phyloP scores from a whole-genome alignment of 345 rosid genomes.

The Eucalyptus brandiana region DNA sequence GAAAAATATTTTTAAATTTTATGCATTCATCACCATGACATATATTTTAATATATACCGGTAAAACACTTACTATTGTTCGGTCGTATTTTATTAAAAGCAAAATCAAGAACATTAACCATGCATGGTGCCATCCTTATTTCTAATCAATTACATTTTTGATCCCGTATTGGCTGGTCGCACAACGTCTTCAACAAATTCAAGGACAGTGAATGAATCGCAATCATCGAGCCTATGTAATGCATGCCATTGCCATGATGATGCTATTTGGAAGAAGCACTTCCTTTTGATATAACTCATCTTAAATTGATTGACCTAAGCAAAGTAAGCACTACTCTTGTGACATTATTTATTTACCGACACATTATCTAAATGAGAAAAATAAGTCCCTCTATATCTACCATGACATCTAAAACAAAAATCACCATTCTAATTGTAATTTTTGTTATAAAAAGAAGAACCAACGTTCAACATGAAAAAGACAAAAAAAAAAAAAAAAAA shows the following conservation, averaged over 20 bases:
- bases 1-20: not conserved
- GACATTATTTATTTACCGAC: not conserved
- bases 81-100: not conserved
- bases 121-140: accelerated
- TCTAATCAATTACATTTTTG: no score
- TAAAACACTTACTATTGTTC: not conserved
- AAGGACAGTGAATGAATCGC: no score
- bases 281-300: not conserved
- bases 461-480: not conserved
- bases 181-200: no score
- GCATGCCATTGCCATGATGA: no score
- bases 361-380: not conserved
- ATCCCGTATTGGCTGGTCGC: no score
- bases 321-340: not conserved
- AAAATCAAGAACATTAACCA: not conserved
- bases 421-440: not conserved
- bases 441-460: not conserved
- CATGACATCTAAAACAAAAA: not conserved
- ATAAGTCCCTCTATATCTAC: not conserved
- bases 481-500: not conserved
- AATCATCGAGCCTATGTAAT: no score
- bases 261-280: not conserved
- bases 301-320: not conserved
- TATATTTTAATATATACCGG: no score
- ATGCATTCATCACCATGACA: not conserved